Base-by-base conservation (phyloP, 495 filamentous ascomycete species). In the Pseudoneurospora amorphoporcata region DNA sequence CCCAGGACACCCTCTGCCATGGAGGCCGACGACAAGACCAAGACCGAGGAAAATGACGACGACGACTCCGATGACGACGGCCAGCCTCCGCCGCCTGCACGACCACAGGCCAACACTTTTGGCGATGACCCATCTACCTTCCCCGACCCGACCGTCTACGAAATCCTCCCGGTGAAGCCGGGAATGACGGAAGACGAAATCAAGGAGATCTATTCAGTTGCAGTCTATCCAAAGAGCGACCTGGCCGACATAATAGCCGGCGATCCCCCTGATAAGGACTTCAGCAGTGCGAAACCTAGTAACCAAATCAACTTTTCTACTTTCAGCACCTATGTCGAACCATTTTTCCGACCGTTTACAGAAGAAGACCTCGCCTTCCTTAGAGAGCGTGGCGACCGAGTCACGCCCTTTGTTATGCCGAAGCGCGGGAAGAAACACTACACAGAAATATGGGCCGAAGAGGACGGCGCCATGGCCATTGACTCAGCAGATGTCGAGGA, bases 281-380 rank as follows among this genome's bases (percentile, higher is more conserved):
- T 97, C 75, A 96, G 92, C 76, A 97, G 90, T 76, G 91, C 94
- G 17, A 98, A 99, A 79, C 94, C 95, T 9, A 89, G 89, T 9
- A 97, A 95, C 74, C 96, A 98, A 81, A 95, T 97, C 79, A 92
- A 89, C 79, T 92, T 93, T 72, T 91, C 89, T 74, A 96, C 94
- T 14, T 99, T 98, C 79, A 89, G 89, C 16, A 88, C 90, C 29
- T 97, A 92, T 77, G 87, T 95, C 69, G 96, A 99, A 39, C 92
- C 95, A 0, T 98, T 92, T 82, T 93, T 97, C 72, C 92, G 96
- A 3, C 90, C 91, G 0, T 90, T 97, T 74, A 93, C 89, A 16
- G 96, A 99, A 78, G 96, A 99, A 78, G 95, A 99, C 79, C 89
- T 97, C 58, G 94, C 93, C 1, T 99, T 97, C 80, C 81, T 99